Percentiles rank a stretch among this genome's conserved stretches.
Evolutionary conservation across 805 yeast genomes (phyloP).

Genomic region (Teunomyces tritomae): DNA sequence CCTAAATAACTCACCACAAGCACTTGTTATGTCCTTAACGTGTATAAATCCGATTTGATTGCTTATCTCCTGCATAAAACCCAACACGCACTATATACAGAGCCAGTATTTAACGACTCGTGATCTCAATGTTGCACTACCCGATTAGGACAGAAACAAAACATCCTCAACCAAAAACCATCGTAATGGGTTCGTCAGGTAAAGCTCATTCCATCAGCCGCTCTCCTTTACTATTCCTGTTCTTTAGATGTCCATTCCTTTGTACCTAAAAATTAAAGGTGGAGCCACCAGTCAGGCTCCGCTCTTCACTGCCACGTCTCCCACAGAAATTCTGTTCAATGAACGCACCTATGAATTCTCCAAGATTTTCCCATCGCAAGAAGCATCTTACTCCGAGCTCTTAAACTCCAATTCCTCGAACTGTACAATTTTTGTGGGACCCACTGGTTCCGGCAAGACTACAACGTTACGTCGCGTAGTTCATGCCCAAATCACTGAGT

Average conservation of each 20-base stretch:
- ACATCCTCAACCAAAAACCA: neutral
- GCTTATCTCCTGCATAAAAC: too few relatives aligned
- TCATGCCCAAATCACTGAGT: constrained; percentile 9
- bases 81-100: too few relatives aligned
- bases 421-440: constrained; percentile 24
- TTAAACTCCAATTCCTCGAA: constrained; percentile 8
- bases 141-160: neutral
- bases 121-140: neutral
- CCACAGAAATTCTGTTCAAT: constrained; percentile 17
- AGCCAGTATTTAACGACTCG: too few relatives aligned
- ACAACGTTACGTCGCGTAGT: constrained; percentile 22
- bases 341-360: constrained; percentile 20
- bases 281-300: constrained; percentile 7
- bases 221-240: neutral
- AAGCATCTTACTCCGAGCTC: constrained; percentile 7
- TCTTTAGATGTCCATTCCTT: constrained; percentile 17
- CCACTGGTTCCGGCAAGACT: constrained; percentile 34
- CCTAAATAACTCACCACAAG: too few relatives aligned
- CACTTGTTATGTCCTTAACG: too few relatives aligned
- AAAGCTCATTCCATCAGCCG: neutral
- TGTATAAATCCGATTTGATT: too few relatives aligned
- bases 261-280: constrained; percentile 26
- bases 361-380: constrained; percentile 12
- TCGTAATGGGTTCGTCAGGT: neutral
- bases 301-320: constrained; percentile 9